Evolutionary conservation across 805 yeast genomes (phyloP), one percentile per base, ranked within the genome.

Genomic region (Ogataea trehalophila): DNA sequence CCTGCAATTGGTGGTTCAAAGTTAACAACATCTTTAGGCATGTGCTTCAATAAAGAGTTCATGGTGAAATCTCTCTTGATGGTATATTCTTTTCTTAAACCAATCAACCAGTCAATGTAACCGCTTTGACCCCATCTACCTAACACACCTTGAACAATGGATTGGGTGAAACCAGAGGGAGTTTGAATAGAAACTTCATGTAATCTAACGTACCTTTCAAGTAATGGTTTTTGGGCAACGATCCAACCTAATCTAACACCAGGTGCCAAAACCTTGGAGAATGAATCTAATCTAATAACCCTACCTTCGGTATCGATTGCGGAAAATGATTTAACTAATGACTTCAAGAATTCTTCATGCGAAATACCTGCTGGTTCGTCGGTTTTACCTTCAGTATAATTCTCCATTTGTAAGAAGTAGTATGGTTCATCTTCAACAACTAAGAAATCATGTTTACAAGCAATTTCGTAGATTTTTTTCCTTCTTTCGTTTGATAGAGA

Each of bases 381-480:
- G 11, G 59, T 50, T 22, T 58, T 59, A 52, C 76, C 70, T 48
- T 61, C 56, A 22, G 79, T 71, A 73, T 88, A 94, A 42, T 76
- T 64, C 50, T 86, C 92, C 95, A 92, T 89, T 71, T 92, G 99
- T 65, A 92, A 74, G 74, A 89, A 92, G 75, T 88, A 92, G 80
- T 92, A 92, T 46, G 99, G 99, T 71, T 94, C 99, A 67, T 92
- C 99, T 72, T 92, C 99, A 44, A 92, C 67, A 56, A 92, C 83
- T 47, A 92, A 60, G 63, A 92, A 76, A 70, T 94, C 97, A 67
- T 90, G 86, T 71, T 88, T 83, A 63, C 80, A 83, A 34, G 95
- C 92, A 52, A 92, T 63, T 51, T 78, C 76, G 69, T 90, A 91
- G 56, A 94, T 77, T 47, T 76, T 79, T 52, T 70, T 65, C 71